Base-by-base conservation (phyloP, 176 grass and related monocot genomes). In the Tuctoria greenei region DNA sequence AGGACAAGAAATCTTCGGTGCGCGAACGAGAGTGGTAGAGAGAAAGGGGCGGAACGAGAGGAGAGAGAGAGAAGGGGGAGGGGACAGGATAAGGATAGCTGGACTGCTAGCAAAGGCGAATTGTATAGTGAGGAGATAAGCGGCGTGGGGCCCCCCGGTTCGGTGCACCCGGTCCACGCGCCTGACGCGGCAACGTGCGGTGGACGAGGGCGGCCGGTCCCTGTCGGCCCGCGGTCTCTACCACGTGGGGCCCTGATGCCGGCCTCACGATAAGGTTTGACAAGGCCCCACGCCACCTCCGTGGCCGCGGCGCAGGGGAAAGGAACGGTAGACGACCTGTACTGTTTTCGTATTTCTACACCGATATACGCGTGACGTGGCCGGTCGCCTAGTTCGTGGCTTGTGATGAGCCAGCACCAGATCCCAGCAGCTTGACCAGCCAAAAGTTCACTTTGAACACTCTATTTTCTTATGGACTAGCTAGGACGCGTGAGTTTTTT, bases 41-140 rank as follows among this genome's bases (percentile, higher is more conserved):
- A 3, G 41, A 39, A 31, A 4, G 57, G 45, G 64, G 27, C 12
- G 26, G 5, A 0, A 37, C 64, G 24, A 0, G 25, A 0, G 8
- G 67, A 66, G 51, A 37, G 67, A 16, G 13, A 8, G 0, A 27
- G 24, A 6, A 64, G 18, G 4, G 11, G 61, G 35, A 5, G 73
- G 44, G 7, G 60, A 77, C 69, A 77, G 73, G 86, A 83, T 83
- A 69, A 83, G 85, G 72, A 58, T 50, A 47, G 60, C n/a, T 70
- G 67, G 60, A 44, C 66, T 26, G 36, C 35, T 17, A 52, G 56
- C 57, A 6, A 57, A 9, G 47, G 46, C 51, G 49, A 44, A 24
- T 69, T 75, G 39, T 77, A 72, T 42, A 24, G 75, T 16, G 43
- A 35, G 55, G 17, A 59, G 42, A 58, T 26, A 27, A 36, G 65